Conservation (phyloP, 1,284 basidiomycete genomes). For the Pseudozyma pruni region DNA sequence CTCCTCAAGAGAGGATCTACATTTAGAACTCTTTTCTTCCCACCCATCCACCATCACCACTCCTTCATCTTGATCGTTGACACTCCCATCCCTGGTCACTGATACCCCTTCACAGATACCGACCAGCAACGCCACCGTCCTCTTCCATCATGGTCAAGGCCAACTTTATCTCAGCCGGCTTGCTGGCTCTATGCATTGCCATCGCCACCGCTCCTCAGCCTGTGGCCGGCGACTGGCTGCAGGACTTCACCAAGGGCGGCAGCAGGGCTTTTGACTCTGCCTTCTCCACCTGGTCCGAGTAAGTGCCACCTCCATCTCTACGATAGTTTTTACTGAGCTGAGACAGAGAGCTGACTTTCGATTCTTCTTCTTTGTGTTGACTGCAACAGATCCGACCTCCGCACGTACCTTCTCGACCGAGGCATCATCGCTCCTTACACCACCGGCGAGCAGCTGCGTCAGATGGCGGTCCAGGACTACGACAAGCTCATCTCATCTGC, state of each 20-base stretch:
- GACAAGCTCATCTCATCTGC: constrained; percentile 43
- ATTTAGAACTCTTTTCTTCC: background rate
- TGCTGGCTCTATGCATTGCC: constrained; percentile 58
- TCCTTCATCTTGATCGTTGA: too few relatives aligned
- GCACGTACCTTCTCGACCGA: constrained; percentile 65
- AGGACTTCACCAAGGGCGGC: constrained; percentile 55
- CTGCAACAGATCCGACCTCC: constrained; percentile 49
- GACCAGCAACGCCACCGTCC: background rate
- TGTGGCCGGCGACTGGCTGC: constrained; percentile 55
- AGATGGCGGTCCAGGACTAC: constrained; percentile 63
- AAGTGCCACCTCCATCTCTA: constrained; percentile 20
- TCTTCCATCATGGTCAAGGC: constrained; percentile 51
- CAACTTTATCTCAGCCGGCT: constrained; percentile 57
- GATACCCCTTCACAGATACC: background rate
- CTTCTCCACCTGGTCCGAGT: constrained; percentile 64
- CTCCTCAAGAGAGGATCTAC: background rate
- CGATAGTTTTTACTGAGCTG: too few relatives aligned
- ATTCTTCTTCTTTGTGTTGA: background rate
- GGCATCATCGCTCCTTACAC: constrained; percentile 64
- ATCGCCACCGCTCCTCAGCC: constrained; percentile 48
- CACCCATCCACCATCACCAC: constrained; percentile 10
- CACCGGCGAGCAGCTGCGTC: constrained; percentile 61
- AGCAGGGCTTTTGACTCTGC: constrained; percentile 59
- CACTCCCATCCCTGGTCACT: background rate
- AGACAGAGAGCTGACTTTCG: background rate